These are phyloP conservation scores for Candida manassasensis DNA, from an alignment of 805 yeast species.

Conservation along the genomic window DNA sequence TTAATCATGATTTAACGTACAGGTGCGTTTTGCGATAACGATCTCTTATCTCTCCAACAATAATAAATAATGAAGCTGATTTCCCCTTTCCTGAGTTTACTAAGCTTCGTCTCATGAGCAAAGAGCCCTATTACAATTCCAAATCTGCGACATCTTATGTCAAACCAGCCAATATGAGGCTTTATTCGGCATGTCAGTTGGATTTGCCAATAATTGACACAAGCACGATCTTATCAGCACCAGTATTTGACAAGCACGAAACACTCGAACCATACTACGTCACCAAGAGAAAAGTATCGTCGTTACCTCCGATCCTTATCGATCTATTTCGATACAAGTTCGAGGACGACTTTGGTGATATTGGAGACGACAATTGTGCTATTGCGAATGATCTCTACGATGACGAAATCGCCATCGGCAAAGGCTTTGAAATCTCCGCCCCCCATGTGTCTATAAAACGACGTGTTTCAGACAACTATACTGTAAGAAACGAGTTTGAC, in stretches of 20 bases:
- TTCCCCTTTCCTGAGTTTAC: too few relatives aligned
- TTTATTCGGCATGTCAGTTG: slow-evolving; percentile 8
- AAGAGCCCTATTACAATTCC: slow-evolving; percentile 13
- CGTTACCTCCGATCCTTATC: slow-evolving; percentile 6
- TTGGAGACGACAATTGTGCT: slow-evolving; percentile 8
- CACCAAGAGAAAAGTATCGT: slow-evolving; percentile 3
- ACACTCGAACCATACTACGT: slow-evolving; percentile 16
- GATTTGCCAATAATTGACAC: slow-evolving; percentile 7
- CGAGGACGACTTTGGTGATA: slow-evolving; percentile 1
- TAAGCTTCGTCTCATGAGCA: slow-evolving; percentile 6
- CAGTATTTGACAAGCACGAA: not conserved
- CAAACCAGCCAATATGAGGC: slow-evolving; percentile 10
- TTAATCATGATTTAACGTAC: too few relatives aligned
- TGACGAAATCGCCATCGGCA: slow-evolving; percentile 2
- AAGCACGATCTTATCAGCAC: not conserved
- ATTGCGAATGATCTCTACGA: slow-evolving; percentile 12
- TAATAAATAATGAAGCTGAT: too few relatives aligned
- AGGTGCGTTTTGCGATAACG: too few relatives aligned
- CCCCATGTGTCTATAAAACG: slow-evolving; percentile 3
- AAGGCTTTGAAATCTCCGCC: slow-evolving; percentile 1
- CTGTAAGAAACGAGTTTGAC: slow-evolving; percentile 5
- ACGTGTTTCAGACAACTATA: slow-evolving; percentile 13
- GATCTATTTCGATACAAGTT: slow-evolving; percentile 4
- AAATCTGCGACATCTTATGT: slow-evolving; percentile 5
- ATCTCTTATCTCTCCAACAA: not conserved